These are phyloP conservation scores for Pseudofabraea citricarpa DNA, from an alignment of 2,329 filamentous ascomycete genomes.

Conservation along the genomic window DNA sequence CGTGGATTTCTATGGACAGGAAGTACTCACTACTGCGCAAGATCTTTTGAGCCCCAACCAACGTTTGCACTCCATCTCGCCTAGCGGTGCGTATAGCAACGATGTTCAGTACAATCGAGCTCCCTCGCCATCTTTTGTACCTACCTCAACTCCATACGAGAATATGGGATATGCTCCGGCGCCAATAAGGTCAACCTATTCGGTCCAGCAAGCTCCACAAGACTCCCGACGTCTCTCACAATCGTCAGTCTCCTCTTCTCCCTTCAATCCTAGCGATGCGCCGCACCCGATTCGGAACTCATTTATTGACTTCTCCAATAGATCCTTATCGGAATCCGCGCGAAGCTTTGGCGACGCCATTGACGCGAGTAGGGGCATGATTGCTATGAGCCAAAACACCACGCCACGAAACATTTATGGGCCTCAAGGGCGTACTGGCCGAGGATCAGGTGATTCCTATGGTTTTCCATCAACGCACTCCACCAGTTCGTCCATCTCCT, in stretches of 20 bases:
- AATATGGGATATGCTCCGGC: constrained; percentile 69
- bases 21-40: constrained; percentile 67
- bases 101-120: constrained; percentile 65
- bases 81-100: constrained; percentile 55
- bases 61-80: constrained; percentile 54
- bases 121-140: constrained; percentile 39
- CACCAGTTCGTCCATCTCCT: constrained; percentile 84
- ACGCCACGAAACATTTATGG: constrained; percentile 89
- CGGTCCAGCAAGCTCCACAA: constrained; percentile 47
- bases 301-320: constrained; percentile 59
- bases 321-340: constrained; percentile 50
- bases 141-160: constrained; percentile 62
- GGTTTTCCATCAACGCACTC: constrained; percentile 85
- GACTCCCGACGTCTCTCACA: constrained; percentile 70
- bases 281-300: constrained; percentile 45
- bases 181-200: constrained; percentile 54
- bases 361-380: constrained; percentile 90
- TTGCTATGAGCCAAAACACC: constrained; percentile 93
- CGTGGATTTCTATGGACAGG: constrained; percentile 53
- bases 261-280: constrained; percentile 29
- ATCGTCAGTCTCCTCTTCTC: constrained; percentile 65
- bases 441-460: constrained; percentile 80
- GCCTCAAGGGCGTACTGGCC: constrained; percentile 50
- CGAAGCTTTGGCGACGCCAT: constrained; percentile 82
- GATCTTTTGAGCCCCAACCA: constrained; percentile 65